Conservation (phyloP, 495 filamentous ascomycete species). For the Schizothecium vesticola region DNA sequence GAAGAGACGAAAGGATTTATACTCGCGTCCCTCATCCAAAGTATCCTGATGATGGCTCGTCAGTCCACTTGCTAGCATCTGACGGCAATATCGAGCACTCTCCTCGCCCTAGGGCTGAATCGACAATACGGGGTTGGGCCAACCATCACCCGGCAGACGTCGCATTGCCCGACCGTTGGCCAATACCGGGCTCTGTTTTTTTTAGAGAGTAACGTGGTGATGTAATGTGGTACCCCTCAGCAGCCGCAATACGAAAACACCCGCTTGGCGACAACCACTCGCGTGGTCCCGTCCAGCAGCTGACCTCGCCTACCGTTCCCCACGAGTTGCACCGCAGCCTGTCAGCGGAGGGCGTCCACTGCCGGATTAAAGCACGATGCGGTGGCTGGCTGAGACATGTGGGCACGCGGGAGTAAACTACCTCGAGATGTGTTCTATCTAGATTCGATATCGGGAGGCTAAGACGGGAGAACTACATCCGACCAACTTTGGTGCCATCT, state of each 20-base stretch:
- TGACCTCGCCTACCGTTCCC: background rate
- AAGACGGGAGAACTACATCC: background rate
- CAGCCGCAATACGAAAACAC: background rate
- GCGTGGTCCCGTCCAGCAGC: background rate
- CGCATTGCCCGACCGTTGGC: background rate
- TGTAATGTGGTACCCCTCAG: background rate
- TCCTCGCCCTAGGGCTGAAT: background rate
- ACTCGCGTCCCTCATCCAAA: background rate
- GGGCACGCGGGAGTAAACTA: background rate
- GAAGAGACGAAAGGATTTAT: background rate
- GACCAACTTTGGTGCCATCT: background rate
- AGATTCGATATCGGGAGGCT: background rate
- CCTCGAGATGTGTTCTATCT: background rate
- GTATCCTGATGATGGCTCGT: background rate
- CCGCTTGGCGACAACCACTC: background rate
- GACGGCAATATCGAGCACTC: background rate
- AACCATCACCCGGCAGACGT: background rate
- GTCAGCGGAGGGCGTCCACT: background rate
- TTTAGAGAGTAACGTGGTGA: background rate
- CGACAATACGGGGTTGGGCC: background rate
- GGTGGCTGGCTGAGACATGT: background rate
- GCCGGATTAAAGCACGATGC: background rate
- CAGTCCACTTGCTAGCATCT: background rate
- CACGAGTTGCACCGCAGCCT: background rate
- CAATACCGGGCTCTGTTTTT: background rate